Evolutionary conservation across 495 filamentous ascomycete genomes (phyloP).

Genomic region (Aspergillus taichungensis): DNA sequence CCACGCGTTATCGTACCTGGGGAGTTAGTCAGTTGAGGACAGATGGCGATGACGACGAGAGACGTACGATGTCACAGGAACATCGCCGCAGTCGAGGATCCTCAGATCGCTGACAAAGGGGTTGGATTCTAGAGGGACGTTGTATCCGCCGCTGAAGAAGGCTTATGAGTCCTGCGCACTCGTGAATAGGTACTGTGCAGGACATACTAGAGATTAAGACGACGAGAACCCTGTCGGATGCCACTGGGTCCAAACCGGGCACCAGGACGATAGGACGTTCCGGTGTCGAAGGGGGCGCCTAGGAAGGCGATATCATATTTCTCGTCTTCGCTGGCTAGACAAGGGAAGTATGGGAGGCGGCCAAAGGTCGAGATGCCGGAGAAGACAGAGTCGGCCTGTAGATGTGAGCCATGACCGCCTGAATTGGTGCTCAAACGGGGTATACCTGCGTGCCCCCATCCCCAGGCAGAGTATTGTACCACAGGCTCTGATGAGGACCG

Average conservation of each 20-base stretch:
- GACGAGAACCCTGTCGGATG: slow-evolving; percentile 71
- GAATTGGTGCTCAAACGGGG: neutral
- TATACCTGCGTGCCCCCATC: slow-evolving; percentile 58
- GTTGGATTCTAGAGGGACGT: slow-evolving; percentile 51
- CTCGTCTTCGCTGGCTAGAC: slow-evolving; percentile 58
- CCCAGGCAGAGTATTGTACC: slow-evolving; percentile 59
- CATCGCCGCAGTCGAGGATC: slow-evolving; percentile 70
- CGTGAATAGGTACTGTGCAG: neutral
- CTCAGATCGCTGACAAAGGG: slow-evolving; percentile 57
- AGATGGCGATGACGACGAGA: neutral
- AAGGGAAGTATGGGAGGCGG: slow-evolving; percentile 68
- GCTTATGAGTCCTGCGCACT: slow-evolving; percentile 41
- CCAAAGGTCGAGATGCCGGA: slow-evolving; percentile 71
- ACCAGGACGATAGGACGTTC: slow-evolving; percentile 71
- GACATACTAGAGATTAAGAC: slow-evolving; percentile 59
- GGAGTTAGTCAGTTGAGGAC: neutral
- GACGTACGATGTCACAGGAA: slow-evolving; percentile 57
- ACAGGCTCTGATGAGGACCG: slow-evolving; percentile 49
- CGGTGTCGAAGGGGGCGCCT: slow-evolving; percentile 56
- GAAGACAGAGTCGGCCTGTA: slow-evolving; percentile 62
- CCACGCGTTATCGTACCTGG: slow-evolving; percentile 58
- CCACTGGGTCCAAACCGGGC: slow-evolving; percentile 76
- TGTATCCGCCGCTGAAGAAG: slow-evolving; percentile 52
- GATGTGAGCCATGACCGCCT: neutral
- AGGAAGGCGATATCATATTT: slow-evolving; percentile 79